Conservation (phyloP, 1,284 basidiomycete species). For the Ustilago sp. region DNA sequence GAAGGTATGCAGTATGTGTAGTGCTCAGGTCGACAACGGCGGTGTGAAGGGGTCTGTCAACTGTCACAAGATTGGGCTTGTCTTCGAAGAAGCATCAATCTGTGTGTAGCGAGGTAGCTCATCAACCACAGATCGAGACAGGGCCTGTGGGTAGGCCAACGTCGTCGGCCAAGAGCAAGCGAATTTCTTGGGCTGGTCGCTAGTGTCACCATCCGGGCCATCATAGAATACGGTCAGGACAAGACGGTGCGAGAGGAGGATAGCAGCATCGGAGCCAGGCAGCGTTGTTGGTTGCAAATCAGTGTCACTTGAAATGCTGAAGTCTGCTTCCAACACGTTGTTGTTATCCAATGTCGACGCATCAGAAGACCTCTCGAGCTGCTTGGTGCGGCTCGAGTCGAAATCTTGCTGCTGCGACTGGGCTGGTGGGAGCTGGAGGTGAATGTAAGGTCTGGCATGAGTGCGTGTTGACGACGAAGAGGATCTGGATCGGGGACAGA, state of each 20-base stretch:
- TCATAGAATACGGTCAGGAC: slow-evolving; percentile 1
- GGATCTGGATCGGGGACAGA: background rate
- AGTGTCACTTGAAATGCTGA: background rate
- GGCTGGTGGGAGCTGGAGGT: background rate
- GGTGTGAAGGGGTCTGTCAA: background rate
- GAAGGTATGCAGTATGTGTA: background rate
- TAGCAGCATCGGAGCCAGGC: background rate
- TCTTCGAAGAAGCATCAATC: background rate
- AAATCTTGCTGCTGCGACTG: background rate
- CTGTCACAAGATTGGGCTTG: background rate
- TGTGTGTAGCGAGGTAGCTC: slow-evolving; percentile 5
- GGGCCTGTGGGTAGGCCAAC: slow-evolving; percentile 9
- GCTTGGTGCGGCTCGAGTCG: background rate
- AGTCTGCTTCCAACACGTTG: background rate
- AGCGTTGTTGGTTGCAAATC: slow-evolving; percentile 12
- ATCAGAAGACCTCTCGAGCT: background rate
- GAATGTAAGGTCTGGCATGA: background rate
- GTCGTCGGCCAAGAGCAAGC: slow-evolving; percentile 9
- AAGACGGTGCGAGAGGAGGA: slow-evolving; percentile 22
- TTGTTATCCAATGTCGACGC: background rate
- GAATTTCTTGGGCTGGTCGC: background rate
- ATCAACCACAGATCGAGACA: background rate
- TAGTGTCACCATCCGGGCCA: background rate
- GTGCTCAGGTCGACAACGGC: background rate
- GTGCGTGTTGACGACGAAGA: background rate